Conservation (phyloP, 139 green algal genomes). For the Chlamydomonas sp. region DNA sequence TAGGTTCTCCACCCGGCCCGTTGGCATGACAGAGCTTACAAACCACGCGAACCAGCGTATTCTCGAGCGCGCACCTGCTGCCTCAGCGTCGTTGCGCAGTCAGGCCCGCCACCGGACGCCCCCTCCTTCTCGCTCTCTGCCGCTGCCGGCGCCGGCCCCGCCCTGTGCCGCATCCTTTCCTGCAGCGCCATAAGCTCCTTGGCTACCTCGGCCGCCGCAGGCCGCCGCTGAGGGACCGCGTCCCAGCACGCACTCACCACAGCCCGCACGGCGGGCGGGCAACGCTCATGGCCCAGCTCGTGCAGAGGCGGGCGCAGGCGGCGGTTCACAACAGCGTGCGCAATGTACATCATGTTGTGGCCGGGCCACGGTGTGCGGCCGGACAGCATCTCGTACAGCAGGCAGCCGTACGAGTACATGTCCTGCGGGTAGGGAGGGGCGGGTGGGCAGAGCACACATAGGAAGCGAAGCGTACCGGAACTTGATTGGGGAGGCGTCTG, state of each 20-base stretch:
- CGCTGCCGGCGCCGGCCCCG: no score
- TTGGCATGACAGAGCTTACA: no score
- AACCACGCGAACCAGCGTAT: no score
- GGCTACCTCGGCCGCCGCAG: neutral
- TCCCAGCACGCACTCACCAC: slow-evolving; percentile 12
- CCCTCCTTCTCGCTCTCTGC: no score
- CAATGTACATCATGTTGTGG: neutral
- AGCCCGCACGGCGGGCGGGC: neutral
- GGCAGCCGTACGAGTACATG: neutral
- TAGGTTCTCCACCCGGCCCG: no score
- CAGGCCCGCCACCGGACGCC: no score
- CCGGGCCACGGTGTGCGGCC: neutral
- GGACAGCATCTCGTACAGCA: slow-evolving; percentile 17
- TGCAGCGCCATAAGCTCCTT: slow-evolving; percentile 11
- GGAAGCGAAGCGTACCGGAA: no score
- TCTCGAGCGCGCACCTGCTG: no score
- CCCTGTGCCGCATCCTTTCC: neutral
- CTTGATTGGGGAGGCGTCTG: no score
- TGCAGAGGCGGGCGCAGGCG: neutral
- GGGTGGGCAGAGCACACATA: no score
- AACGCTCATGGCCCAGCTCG: neutral
- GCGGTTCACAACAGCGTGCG: neutral
- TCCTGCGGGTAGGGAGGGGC: neutral
- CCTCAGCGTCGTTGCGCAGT: no score
- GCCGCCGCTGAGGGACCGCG: neutral